Percentiles rank a stretch among this genome's conserved stretches.
phyloP scores from a whole-genome alignment of 176 grass and related monocot genomes.

The Avena sativa region DNA sequence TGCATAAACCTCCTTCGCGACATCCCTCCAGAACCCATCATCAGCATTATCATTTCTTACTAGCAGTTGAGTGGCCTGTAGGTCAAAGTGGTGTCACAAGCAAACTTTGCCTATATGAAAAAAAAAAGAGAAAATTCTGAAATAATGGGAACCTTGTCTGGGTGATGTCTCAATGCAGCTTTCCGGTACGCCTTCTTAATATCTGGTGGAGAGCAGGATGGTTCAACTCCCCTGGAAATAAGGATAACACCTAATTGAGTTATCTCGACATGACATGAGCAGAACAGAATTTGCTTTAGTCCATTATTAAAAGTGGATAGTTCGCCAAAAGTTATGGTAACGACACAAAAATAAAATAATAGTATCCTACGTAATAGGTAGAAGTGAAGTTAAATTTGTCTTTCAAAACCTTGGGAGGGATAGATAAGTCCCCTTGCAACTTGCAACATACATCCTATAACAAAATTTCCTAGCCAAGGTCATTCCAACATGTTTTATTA shows the following conservation, averaged over 20 bases:
- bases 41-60: constrained; percentile 81
- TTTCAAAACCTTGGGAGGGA: neutral
- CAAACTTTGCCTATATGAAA: constrained; percentile 23
- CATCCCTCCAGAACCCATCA: constrained; percentile 82
- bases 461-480: neutral
- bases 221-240: constrained; percentile 77
- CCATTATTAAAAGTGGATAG: constrained; percentile 22
- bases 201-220: constrained; percentile 70
- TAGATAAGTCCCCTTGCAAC: constrained; percentile 21
- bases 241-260: constrained; percentile 27
- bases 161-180: constrained; percentile 93
- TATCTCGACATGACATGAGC: constrained; percentile 33
- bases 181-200: constrained; percentile 97
- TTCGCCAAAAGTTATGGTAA: constrained; percentile 4
- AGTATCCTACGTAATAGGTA: neutral
- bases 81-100: constrained; percentile 39
- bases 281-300: constrained; percentile 40
- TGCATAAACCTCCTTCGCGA: constrained; percentile 77
- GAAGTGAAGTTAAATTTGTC: neutral
- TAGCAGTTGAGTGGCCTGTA: constrained; percentile 78
- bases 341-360: neutral
- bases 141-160: constrained; percentile 70
- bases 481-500: neutral
- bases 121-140: constrained; percentile 32
- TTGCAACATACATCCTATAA: constrained; percentile 7